These are phyloP conservation scores for Collybia sp. DNA, from an alignment of 768 basidiomycete genomes.

Conservation along the genomic window DNA sequence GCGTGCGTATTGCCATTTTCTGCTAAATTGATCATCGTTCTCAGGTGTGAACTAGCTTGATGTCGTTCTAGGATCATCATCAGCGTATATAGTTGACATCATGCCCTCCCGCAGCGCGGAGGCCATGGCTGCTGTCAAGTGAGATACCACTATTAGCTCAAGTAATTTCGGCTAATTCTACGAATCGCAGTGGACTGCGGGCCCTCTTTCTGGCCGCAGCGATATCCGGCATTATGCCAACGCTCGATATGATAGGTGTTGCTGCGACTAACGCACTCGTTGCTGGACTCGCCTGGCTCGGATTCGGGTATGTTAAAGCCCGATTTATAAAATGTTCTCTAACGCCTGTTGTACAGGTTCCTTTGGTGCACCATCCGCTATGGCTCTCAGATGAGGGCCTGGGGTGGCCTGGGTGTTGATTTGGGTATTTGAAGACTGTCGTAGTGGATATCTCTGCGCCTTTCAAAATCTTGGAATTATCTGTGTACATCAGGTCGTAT, in stretches of 20 bases:
- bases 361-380: constrained; percentile 50
- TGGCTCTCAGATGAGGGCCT: constrained; percentile 52
- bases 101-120: background rate
- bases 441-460: too few species aligned
- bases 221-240: constrained; percentile 45
- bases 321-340: background rate
- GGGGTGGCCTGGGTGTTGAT: constrained; percentile 44
- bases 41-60: background rate
- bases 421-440: too few species aligned
- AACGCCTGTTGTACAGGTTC: constrained; percentile 29
- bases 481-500: too few species aligned
- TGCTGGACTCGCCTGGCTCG: constrained; percentile 42
- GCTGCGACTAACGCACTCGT: constrained; percentile 40
- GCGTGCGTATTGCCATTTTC: constrained; percentile 33
- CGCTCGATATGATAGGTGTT: constrained; percentile 50
- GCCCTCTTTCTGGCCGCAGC: constrained; percentile 35
- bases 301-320: constrained; percentile 41
- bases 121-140: background rate
- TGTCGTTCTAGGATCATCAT: background rate
- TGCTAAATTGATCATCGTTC: too few species aligned
- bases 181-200: constrained; percentile 22
- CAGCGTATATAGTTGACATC: background rate
- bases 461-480: too few species aligned
- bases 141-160: too few species aligned
- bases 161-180: too few species aligned